A percentile compares a stretch with the other conserved stretches of the same genome.
phyloP scores from a whole-genome alignment of 1,284 basidiomycete genomes.

The Rhodotorula glutinis region DNA sequence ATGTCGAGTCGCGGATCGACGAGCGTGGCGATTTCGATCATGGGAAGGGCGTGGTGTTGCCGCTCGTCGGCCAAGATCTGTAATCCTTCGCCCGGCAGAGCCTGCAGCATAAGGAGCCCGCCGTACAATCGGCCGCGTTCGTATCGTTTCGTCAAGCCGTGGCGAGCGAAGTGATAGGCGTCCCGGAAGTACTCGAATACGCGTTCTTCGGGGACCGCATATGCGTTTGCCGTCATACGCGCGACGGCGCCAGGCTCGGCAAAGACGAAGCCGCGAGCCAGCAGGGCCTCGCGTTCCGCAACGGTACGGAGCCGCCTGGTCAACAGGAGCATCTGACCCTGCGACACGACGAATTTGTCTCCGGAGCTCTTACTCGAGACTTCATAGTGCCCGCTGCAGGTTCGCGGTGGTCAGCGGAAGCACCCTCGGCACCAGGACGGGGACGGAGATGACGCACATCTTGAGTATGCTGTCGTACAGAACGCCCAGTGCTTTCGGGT shows the following conservation, averaged over 20 bases:
- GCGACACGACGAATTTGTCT: conserved; percentile 49
- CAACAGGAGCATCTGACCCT: conserved; percentile 52
- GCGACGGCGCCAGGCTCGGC: conserved; percentile 50
- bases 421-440: neutral
- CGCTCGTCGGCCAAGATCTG: conserved; percentile 49
- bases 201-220: conserved; percentile 50
- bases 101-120: conserved; percentile 50
- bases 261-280: conserved; percentile 51
- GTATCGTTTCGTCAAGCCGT: conserved; percentile 45
- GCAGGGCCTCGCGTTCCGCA: conserved; percentile 48
- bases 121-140: conserved; percentile 50
- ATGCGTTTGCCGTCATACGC: conserved; percentile 47
- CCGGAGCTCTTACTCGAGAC: conserved; percentile 30
- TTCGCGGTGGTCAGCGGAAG: neutral
- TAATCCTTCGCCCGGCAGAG: conserved; percentile 52
- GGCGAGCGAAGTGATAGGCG: conserved; percentile 48
- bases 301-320: conserved; percentile 48
- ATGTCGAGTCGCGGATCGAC: conserved; percentile 34
- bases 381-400: conserved; percentile 43
- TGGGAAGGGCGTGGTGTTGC: conserved; percentile 50
- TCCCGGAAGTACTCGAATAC: conserved; percentile 50
- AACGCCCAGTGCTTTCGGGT: conserved; percentile 46
- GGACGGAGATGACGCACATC: conserved; percentile 45
- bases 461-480: conserved; percentile 53
- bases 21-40: conserved; percentile 48